Evolutionary conservation across 2,329 filamentous ascomycete genomes (phyloP).

Genomic region (Exserohilum turcica): DNA sequence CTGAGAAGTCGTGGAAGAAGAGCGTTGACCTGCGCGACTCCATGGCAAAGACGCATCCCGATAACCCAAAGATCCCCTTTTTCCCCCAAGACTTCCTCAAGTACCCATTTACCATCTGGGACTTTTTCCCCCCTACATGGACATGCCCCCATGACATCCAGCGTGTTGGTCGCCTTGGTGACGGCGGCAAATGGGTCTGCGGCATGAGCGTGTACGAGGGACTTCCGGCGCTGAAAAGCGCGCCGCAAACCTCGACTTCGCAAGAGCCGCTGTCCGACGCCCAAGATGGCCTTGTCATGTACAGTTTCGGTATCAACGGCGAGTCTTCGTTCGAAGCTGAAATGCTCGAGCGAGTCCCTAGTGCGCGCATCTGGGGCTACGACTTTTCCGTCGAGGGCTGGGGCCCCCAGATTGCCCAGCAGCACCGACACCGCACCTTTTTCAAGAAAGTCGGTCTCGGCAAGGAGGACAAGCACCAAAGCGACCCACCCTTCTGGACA

Average conservation of each 20-base stretch:
- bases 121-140: conserved; percentile 42
- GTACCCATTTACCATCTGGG: conserved; percentile 42
- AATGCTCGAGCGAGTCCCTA: conserved; percentile 41
- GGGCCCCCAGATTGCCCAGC: conserved; percentile 35
- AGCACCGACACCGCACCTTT: conserved; percentile 31
- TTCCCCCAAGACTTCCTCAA: conserved; percentile 39
- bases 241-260: conserved; percentile 14
- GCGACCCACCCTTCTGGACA: conserved; percentile 35
- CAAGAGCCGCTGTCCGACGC: conserved; percentile 16
- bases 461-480: conserved; percentile 29
- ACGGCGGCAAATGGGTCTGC: conserved; percentile 45
- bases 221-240: conserved; percentile 24
- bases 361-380: conserved; percentile 41
- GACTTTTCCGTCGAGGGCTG: conserved; percentile 41
- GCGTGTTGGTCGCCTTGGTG: conserved; percentile 39
- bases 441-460: conserved; percentile 41
- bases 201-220: conserved; percentile 42
- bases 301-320: conserved; percentile 43
- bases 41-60: conserved; percentile 34
- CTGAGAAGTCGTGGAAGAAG: conserved; percentile 38
- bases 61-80: conserved; percentile 38
- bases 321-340: conserved; percentile 45
- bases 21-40: conserved; percentile 34
- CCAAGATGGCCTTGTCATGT: conserved; percentile 35
- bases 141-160: conserved; percentile 44